phyloP scores from a whole-genome alignment of 1,284 basidiomycete genomes.

The Bjerkandera adusta region DNA sequence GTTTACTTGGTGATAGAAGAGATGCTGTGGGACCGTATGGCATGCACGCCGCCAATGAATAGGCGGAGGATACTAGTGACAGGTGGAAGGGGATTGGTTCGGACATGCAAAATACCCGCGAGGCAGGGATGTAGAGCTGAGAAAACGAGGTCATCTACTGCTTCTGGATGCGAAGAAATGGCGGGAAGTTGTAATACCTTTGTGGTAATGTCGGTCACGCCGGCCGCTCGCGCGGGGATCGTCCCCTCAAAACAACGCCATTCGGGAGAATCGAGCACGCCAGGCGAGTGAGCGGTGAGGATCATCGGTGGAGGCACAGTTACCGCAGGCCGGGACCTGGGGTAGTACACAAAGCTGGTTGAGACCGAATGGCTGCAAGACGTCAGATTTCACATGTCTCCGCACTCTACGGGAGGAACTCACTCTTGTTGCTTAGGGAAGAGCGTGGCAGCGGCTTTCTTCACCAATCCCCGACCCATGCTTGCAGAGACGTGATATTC shows the following conservation, averaged over 20 bases:
- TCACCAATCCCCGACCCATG: constrained; percentile 20
- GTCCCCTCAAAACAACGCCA: constrained; percentile 52
- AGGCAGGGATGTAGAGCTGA: constrained; percentile 52
- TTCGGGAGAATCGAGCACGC: constrained; percentile 40
- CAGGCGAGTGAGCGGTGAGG: constrained; percentile 26
- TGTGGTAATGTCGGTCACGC: constrained; percentile 42
- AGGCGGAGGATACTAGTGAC: constrained; percentile 49
- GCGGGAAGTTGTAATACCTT: constrained; percentile 31
- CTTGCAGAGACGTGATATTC: constrained; percentile 27
- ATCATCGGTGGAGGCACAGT: constrained; percentile 49
- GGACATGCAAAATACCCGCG: constrained; percentile 54
- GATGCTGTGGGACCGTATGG: constrained; percentile 50
- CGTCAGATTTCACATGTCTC: constrained; percentile 2
- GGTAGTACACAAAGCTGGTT: constrained; percentile 63
- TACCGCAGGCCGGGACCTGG: constrained; percentile 57
- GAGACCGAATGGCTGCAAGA: constrained; percentile 39
- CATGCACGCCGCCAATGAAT: constrained; percentile 57
- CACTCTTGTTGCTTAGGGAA: constrained; percentile 23
- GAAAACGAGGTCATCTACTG: no score
- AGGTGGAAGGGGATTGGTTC: constrained; percentile 67
- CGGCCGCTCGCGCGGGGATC: constrained; percentile 38
- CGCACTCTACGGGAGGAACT: constrained; percentile 3
- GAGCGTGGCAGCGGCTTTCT: constrained; percentile 23
- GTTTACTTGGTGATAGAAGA: constrained; percentile 36
- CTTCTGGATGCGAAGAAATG: neutral